Conservation (phyloP, 257 asterid species). For the Scutellaria galericulata region DNA sequence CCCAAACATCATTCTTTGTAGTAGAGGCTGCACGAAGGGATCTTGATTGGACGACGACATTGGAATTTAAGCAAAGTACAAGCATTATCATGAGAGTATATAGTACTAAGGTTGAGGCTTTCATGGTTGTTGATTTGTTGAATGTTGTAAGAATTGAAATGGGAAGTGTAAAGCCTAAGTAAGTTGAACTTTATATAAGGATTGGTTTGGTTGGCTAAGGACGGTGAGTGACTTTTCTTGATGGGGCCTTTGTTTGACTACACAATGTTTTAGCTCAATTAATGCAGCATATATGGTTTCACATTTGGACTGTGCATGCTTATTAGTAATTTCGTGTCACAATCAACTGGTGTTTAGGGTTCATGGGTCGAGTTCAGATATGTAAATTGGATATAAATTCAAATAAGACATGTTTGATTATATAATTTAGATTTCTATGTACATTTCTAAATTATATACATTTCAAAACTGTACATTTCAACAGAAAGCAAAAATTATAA, state of each 20-base stretch:
- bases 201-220: conserved; percentile 30
- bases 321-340: too few species aligned
- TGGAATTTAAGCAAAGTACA: neutral
- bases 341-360: too few species aligned
- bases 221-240: conserved; percentile 1
- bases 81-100: neutral
- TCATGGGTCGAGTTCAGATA: too few species aligned
- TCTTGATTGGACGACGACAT: neutral
- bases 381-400: too few species aligned
- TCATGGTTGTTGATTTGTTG: conserved; percentile 26
- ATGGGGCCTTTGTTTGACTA: conserved; percentile 1
- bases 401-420: too few species aligned
- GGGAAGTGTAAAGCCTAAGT: neutral
- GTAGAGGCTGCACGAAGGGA: neutral
- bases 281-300: neutral
- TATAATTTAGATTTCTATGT: too few species aligned
- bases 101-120: conserved; percentile 4
- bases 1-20: neutral
- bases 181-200: conserved; percentile 24
- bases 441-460: too few species aligned
- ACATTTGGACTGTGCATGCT: conserved; percentile 6
- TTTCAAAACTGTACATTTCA: too few species aligned
- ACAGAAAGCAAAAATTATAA: too few species aligned
- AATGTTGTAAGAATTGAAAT: neutral
- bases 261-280: conserved; percentile 15